Evolutionary conservation across 495 filamentous ascomycete genomes (phyloP).

Genomic region (Chlorociboria aeruginascens): DNA sequence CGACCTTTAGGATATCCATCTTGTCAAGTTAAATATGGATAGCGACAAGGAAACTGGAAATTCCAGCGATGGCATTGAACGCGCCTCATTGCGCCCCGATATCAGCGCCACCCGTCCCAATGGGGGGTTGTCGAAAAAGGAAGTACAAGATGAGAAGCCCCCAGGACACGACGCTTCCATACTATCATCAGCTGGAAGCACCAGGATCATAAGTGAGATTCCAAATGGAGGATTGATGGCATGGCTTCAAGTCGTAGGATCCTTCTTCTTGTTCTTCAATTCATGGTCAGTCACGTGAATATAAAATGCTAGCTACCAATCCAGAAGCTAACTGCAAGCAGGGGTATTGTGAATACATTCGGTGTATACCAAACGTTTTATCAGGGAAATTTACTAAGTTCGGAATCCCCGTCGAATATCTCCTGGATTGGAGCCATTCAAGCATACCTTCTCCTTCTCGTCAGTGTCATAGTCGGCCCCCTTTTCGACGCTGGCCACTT

Average conservation of each 20-base stretch:
- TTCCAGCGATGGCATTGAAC: too few species aligned
- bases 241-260: slow-evolving; percentile 43
- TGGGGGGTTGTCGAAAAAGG: too few species aligned
- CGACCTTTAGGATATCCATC: too few species aligned
- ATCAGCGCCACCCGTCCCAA: too few species aligned
- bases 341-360: slow-evolving; percentile 68
- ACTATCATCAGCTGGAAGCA: too few species aligned
- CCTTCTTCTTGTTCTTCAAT: slow-evolving; percentile 47
- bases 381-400: slow-evolving; percentile 27
- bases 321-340: slow-evolving; percentile 33
- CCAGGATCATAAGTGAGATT: not conserved
- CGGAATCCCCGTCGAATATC: slow-evolving; percentile 48
- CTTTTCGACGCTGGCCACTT: slow-evolving; percentile 56
- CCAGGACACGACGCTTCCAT: too few species aligned
- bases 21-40: too few species aligned
- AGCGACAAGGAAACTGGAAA: too few species aligned
- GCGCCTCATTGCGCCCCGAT: too few species aligned
- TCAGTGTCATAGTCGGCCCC: slow-evolving; percentile 50
- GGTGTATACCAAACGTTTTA: slow-evolving; percentile 68
- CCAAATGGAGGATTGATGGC: slow-evolving; percentile 10
- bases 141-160: too few species aligned
- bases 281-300: slow-evolving; percentile 34
- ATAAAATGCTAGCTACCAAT: not conserved
- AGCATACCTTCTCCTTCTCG: slow-evolving; percentile 63
- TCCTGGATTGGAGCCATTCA: slow-evolving; percentile 70